A percentile compares a stretch with the other conserved stretches of the same genome.
phyloP scores from a whole-genome alignment of 106 monocot species.

The Xerophyta viscosa region DNA sequence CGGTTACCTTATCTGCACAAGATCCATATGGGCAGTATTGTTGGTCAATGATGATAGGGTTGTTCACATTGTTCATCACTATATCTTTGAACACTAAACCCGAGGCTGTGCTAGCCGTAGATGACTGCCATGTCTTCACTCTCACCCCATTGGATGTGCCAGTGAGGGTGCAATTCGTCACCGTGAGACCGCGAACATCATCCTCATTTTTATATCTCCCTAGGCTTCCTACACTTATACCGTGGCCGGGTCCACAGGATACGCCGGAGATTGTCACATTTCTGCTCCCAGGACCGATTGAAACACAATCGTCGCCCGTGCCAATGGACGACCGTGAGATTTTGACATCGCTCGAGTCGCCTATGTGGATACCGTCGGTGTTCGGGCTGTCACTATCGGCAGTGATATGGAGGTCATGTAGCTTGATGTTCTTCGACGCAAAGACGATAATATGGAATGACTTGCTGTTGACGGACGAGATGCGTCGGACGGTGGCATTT shows the following conservation, averaged over 20 bases:
- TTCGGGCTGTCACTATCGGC: slow-evolving; percentile 34
- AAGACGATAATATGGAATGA: slow-evolving; percentile 22
- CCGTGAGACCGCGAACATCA: slow-evolving; percentile 18
- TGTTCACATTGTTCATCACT: slow-evolving; percentile 15
- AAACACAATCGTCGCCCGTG: slow-evolving; percentile 30
- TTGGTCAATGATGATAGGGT: slow-evolving; percentile 32
- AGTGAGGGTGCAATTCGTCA: slow-evolving; percentile 30
- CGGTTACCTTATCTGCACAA: slow-evolving; percentile 12
- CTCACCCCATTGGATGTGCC: slow-evolving; percentile 33
- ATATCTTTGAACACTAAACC: slow-evolving; percentile 11
- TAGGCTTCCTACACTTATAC: slow-evolving; percentile 47
- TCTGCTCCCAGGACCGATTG: slow-evolving; percentile 20
- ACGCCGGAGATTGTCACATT: slow-evolving; percentile 7
- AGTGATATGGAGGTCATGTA: slow-evolving; percentile 16
- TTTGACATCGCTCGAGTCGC: slow-evolving; percentile 11
- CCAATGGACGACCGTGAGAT: slow-evolving; percentile 15
- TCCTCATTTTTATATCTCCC: slow-evolving; percentile 18
- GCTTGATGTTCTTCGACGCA: background rate
- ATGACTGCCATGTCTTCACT: slow-evolving; percentile 48
- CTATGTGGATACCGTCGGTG: slow-evolving; percentile 45
- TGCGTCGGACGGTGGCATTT: too few species aligned
- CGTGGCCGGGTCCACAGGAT: slow-evolving; percentile 40
- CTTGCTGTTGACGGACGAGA: slow-evolving; percentile 14
- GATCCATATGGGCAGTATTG: slow-evolving; percentile 24
- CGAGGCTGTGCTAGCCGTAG: background rate